Conservation (phyloP, 257 asterid species). For the Sherardia arvensis region DNA sequence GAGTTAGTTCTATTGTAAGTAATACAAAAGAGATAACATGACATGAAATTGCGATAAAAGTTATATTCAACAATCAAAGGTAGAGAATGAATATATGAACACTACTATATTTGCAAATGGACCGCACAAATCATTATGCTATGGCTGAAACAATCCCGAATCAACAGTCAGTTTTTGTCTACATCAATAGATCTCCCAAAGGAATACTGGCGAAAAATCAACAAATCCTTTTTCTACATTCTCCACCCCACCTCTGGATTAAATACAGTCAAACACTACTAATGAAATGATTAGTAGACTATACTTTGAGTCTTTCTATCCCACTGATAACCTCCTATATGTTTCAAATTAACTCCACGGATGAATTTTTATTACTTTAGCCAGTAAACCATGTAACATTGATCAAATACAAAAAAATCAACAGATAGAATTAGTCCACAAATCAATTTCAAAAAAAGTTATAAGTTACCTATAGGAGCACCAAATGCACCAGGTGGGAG, state of each 20-base stretch:
- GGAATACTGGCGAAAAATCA: not conserved
- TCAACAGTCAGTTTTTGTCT: not conserved
- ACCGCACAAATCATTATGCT: not conserved
- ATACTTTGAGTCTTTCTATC: not conserved
- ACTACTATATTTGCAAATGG: not conserved
- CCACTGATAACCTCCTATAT: not conserved
- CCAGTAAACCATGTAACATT: not conserved
- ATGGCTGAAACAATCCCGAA: not conserved
- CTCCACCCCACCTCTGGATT: not conserved
- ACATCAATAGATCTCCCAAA: not conserved
- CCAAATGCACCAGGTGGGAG: conserved; percentile 96
- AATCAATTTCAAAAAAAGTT: not conserved
- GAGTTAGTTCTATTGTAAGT: conserved; percentile 9
- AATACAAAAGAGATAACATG: not conserved
- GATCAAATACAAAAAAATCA: not conserved
- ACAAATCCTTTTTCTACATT: not conserved
- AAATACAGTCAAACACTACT: not conserved
- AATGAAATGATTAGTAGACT: not conserved
- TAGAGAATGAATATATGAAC: not conserved
- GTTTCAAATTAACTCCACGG: not conserved
- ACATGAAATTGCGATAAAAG: not conserved
- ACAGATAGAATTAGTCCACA: not conserved
- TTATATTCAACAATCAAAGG: not conserved
- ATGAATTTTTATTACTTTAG: not conserved
- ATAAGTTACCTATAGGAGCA: conserved; percentile 59